Evolutionary conservation across 2,329 filamentous ascomycete species (phyloP).

Genomic region (Arthroderma uncinatum): DNA sequence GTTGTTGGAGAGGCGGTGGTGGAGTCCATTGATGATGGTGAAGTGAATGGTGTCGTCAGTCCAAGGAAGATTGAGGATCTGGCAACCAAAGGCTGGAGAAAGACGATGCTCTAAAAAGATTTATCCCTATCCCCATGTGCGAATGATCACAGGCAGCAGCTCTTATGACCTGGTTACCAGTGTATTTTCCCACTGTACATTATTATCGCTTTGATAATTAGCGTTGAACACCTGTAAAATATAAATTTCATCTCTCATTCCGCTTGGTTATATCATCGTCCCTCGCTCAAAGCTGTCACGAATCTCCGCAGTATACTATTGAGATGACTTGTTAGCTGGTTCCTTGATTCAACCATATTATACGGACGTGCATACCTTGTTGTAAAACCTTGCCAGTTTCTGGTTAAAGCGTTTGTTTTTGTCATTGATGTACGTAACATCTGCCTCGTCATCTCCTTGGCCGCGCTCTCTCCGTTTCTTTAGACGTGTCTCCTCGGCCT

Average conservation of each 20-base stretch:
- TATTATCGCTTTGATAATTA: slow-evolving; percentile 8
- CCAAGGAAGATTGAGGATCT: slow-evolving; percentile 69
- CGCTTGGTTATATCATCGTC: slow-evolving; percentile 64
- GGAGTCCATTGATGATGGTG: slow-evolving; percentile 67
- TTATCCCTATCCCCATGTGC: neutral
- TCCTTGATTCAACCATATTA: neutral
- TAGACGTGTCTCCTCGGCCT: slow-evolving; percentile 74
- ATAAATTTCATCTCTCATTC: slow-evolving; percentile 6
- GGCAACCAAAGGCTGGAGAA: slow-evolving; percentile 75
- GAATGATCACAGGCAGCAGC: neutral
- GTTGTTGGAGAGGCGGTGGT: slow-evolving; percentile 80
- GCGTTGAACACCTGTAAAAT: slow-evolving; percentile 5
- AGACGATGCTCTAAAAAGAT: slow-evolving; percentile 61
- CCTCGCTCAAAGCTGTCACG: slow-evolving; percentile 95
- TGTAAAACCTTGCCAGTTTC: slow-evolving; percentile 90
- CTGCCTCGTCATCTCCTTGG: slow-evolving; percentile 70
- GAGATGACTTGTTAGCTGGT: slow-evolving; percentile 6
- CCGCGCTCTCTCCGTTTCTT: slow-evolving; percentile 78
- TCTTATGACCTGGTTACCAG: neutral
- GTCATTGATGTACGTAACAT: slow-evolving; percentile 98
- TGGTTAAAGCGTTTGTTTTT: slow-evolving; percentile 99
- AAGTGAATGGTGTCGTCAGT: slow-evolving; percentile 63
- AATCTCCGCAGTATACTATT: slow-evolving; percentile 81
- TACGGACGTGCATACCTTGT: slow-evolving; percentile 51
- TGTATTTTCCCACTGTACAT: slow-evolving; percentile 7